Base-by-base conservation (phyloP, 106 monocot species). In the Dioscorea zingiberensis region DNA sequence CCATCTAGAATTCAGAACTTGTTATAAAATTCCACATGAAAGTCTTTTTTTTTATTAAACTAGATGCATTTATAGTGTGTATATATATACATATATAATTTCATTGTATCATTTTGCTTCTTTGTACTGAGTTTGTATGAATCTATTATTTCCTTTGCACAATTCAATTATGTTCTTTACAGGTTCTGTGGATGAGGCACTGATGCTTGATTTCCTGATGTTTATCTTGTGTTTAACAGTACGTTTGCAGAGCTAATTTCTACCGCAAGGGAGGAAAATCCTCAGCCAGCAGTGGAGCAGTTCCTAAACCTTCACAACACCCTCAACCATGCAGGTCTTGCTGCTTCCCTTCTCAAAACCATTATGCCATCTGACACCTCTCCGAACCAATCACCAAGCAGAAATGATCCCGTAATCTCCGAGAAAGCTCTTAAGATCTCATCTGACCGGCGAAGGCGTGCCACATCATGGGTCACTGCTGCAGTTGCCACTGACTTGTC, bases 251-350 rank as follows among this genome's bases (percentile, higher is more conserved):
- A 99, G 58, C 49, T 93, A 44, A 82, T 63, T 62, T 77, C 89
- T 13, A 58, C 70, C 1, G 84, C 89, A 25, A 69, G 73, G 62
- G 98, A 93, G 51, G 86, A 89, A 8, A 73, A 72, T 47, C 86
- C 98, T 13, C 81, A 82, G 48, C 78, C 81, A 0, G 77, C 84
- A 10, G 93, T 93, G 18, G 89, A 99, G 58, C 83, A 89, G 63
- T 98, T 98, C 59, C 82, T 98, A 14, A 25, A 67, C 57, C 77
- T 98, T 60, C 68, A 98, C 21, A 27, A 75, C 13, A 59, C 62
- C 26, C 71, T 98, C 24, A 80, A 60, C 48, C 69, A 59, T 2
- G 71, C 84, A 48, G 59, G 67, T 26, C 62, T 73, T 8, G 69
- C 89, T 44, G 80, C 86, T 48, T 88, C 92, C 17, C 74, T 90